Evolutionary conservation across 768 basidiomycete species (phyloP).

Genomic region (Pleurotus sapidus): DNA sequence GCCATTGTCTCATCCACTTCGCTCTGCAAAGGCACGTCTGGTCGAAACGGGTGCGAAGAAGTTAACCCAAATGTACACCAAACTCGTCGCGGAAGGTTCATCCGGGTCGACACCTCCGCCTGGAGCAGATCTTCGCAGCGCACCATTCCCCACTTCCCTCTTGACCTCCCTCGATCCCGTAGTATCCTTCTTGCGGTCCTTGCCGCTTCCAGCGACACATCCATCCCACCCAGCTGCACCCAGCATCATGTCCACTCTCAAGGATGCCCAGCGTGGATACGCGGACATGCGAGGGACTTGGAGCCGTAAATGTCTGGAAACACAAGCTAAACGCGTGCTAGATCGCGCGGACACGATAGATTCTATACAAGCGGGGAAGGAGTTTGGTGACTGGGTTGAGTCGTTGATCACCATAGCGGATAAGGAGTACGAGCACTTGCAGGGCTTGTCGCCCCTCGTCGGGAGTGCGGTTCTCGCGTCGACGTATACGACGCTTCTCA

Average conservation of each 20-base stretch:
- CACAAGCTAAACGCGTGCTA: slow-evolving; percentile 63
- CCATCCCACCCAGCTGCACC: slow-evolving; percentile 78
- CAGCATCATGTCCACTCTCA: slow-evolving; percentile 59
- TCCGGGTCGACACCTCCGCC: slow-evolving; percentile 69
- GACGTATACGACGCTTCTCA: slow-evolving; percentile 60
- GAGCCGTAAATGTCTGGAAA: slow-evolving; percentile 73
- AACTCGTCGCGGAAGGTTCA: slow-evolving; percentile 82
- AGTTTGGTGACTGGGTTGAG: slow-evolving; percentile 72
- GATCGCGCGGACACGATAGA: slow-evolving; percentile 72
- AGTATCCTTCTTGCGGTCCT: slow-evolving; percentile 63
- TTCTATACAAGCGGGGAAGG: slow-evolving; percentile 60
- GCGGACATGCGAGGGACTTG: slow-evolving; percentile 85
- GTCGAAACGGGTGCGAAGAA: slow-evolving; percentile 85
- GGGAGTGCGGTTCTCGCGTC: slow-evolving; percentile 46
- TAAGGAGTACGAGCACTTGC: slow-evolving; percentile 66
- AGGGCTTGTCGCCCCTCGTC: slow-evolving; percentile 61
- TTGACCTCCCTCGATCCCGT: slow-evolving; percentile 58
- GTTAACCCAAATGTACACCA: slow-evolving; percentile 79
- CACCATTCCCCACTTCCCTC: slow-evolving; percentile 53
- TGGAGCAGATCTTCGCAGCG: slow-evolving; percentile 50
- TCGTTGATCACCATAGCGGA: slow-evolving; percentile 64
- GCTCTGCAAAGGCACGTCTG: slow-evolving; percentile 50
- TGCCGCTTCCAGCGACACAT: slow-evolving; percentile 77
- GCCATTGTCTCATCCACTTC: slow-evolving; percentile 5
- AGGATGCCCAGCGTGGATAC: slow-evolving; percentile 78